Base-by-base conservation (phyloP, 768 basidiomycete species). In the Pluteus cervinus region DNA sequence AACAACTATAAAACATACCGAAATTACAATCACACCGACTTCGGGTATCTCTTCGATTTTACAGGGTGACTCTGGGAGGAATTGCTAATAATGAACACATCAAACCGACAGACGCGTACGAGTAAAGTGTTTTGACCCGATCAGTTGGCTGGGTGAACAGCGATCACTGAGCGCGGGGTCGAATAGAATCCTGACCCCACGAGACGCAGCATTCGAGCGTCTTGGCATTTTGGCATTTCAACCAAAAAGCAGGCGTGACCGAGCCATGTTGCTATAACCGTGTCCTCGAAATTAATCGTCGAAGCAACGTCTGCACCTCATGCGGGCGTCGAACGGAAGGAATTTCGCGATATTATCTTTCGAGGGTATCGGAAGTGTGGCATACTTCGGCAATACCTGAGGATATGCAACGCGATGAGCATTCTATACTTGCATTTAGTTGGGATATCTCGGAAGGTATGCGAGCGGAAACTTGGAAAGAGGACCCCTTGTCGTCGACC, bases 11-110 rank as follows among this genome's bases (percentile, higher is more conserved):
- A 16, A 16, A 53, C 66, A 54, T 57, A 68, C 77, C 55, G 73
- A 76, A 37, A 81, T 76, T 5, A 77, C 70, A 22, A 82, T 64
- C n/a, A 69, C 70, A 48, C 81, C 79, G 12, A 82, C 50, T 29
- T 77, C 70, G 1, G 80, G 79, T 30, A 81, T 61, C 4, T 79
- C 74, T 29, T 71, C 62, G 16, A 77, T 62, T n/a, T 62, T 52
- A 34, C 75, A 76, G 0, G 76, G 70, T 1, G 72, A 55, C 4
- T 62, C 71, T 73, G 33, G 11, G 11, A n/a, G 40, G 9, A 5
- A 5, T n/a, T n/a, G n/a, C n/a, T n/a, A n/a, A n/a, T n/a, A n/a
- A n/a, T n/a, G n/a, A n/a, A n/a, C n/a, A n/a, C n/a, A n/a, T n/a
- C n/a, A n/a, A n/a, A 24, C n/a, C n/a, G n/a, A 24, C 12, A 14